phyloP scores from a whole-genome alignment of 306 rosid species.

The Cicer judaicum region DNA sequence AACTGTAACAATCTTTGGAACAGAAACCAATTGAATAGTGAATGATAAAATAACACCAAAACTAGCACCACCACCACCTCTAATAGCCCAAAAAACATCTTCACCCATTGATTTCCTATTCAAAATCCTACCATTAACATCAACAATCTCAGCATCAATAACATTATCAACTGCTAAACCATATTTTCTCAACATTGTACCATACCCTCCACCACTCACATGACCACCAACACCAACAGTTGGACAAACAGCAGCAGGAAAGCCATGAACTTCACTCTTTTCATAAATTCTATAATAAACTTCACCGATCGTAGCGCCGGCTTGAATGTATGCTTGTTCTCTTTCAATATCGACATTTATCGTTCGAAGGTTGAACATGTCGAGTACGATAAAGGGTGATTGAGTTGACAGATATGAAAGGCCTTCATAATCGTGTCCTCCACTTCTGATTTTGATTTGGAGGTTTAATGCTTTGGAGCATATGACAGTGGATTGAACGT shows the following conservation, averaged over 20 bases:
- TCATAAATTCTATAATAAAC: conserved; percentile 49
- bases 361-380: conserved; percentile 39
- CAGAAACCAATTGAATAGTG: conserved; percentile 42
- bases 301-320: conserved; percentile 52
- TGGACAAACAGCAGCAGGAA: conserved; percentile 54
- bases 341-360: conserved; percentile 36
- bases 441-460: conserved; percentile 51
- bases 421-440: conserved; percentile 57
- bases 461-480: conserved; percentile 34
- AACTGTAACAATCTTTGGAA: conserved; percentile 47
- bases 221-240: conserved; percentile 58
- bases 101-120: conserved; percentile 50
- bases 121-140: conserved; percentile 42
- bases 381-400: conserved; percentile 47
- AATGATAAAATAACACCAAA: conserved; percentile 51
- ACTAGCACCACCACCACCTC: conserved; percentile 54
- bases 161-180: conserved; percentile 46
- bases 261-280: conserved; percentile 52
- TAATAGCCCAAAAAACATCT: conserved; percentile 49
- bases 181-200: conserved; percentile 46
- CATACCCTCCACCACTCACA: conserved; percentile 52
- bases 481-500: conserved; percentile 41
- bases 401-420: conserved; percentile 39
- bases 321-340: conserved; percentile 37
- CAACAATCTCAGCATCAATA: conserved; percentile 48